Base-by-base conservation (phyloP, 768 basidiomycete genomes). In the Lactifluus subvellereus region DNA sequence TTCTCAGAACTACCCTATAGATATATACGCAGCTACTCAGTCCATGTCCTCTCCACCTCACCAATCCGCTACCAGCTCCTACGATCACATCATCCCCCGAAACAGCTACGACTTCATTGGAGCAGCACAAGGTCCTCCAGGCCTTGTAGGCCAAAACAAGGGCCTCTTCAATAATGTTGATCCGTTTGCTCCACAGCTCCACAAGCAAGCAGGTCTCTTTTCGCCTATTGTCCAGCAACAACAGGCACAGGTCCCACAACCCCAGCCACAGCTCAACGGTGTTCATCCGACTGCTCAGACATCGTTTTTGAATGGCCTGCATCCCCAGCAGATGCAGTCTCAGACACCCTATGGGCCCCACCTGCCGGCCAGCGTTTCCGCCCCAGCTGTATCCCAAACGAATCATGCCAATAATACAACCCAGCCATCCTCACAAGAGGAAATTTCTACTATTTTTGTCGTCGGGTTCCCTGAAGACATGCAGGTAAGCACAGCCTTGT, bases 381-480 rank as follows among this genome's bases (percentile, higher is more conserved):
- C 74, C 13, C 61, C 73, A 1, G 48, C 60, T 54, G 59, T 67
- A 16, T 57, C 64, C 13, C 67, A 67, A 42, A 54, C 42, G 11
- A 62, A 67, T 45, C 66, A 74, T 66, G 54, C 71, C 58, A 78
- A 68, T 67, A 69, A 69, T 50, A 66, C 68, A 45, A 67, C 69
- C 6, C 71, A 72, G 49, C 62, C 62, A 37, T 59, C 70, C 20
- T 71, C 76, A 43, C 84, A 84, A 61, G 95, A 97, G 73, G 94
- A 96, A 70, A 97, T 97, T 52, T 94, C 90, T 11, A 97, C 94
- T 6, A 95, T 97, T 66, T 99, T 99, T 66, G 95, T 99, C 3
- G 96, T 98, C 32, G 97, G 97, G 0, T 99, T 99, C 73, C 97
- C 97, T 4, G 97, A 99, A 61, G 97, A 99, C 70, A 98, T 98